Conservation (phyloP, 225 moss, liverwort and hornwort genomes). For the Polytrichum commune region DNA sequence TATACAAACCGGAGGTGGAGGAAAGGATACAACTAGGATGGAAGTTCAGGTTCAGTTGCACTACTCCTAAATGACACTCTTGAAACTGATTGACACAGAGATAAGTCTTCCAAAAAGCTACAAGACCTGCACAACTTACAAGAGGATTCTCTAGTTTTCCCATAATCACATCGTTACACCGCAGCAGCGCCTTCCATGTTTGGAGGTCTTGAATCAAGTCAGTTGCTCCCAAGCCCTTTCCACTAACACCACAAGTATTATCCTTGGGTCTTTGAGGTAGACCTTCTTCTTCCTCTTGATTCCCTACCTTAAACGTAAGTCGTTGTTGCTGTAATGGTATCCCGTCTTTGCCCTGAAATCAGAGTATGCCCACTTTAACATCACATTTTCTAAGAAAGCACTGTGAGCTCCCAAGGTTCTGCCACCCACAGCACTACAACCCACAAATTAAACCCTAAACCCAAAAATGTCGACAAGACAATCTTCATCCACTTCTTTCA, state of each 20-base stretch:
- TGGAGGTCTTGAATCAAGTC: slow-evolving; percentile 46
- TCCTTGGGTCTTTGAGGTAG: slow-evolving; percentile 40
- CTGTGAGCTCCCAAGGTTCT: too few relatives aligned
- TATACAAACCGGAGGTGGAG: too few relatives aligned
- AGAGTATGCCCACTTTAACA: too few relatives aligned
- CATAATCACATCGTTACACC: slow-evolving; percentile 44
- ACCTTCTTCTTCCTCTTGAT: slow-evolving; percentile 45
- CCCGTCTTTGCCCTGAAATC: slow-evolving; percentile 53
- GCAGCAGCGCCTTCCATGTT: slow-evolving; percentile 47
- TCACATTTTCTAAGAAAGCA: too few relatives aligned
- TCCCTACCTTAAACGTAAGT: slow-evolving; percentile 45
- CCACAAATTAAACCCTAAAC: too few relatives aligned
- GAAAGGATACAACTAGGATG: too few relatives aligned
- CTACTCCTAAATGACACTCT: too few relatives aligned
- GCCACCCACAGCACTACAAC: too few relatives aligned
- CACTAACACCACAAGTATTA: slow-evolving; percentile 24
- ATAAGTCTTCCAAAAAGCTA: slow-evolving; percentile 7
- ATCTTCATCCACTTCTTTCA: too few relatives aligned
- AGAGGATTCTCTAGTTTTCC: slow-evolving; percentile 39
- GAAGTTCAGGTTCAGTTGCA: too few relatives aligned
- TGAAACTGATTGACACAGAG: background rate
- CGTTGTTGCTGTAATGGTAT: slow-evolving; percentile 51
- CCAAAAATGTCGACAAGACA: too few relatives aligned
- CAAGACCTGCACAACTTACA: slow-evolving; percentile 25
- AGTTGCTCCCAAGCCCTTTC: slow-evolving; percentile 28